Conservation (phyloP, 495 filamentous ascomycete genomes). For the Annulohypoxylon moriforme region DNA sequence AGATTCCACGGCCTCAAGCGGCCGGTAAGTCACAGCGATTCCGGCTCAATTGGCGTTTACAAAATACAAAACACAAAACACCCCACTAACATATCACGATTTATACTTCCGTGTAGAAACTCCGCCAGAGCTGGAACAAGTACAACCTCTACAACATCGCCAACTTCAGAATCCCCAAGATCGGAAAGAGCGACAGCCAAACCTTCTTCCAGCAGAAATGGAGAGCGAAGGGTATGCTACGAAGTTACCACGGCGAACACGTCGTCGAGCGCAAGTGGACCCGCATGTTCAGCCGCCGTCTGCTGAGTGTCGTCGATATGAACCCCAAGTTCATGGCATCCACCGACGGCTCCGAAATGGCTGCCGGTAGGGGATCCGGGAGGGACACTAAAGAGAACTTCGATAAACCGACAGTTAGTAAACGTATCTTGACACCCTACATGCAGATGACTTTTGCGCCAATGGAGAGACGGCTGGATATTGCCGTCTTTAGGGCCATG, state of each 20-base stretch:
- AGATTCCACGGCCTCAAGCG: slow-evolving; percentile 73
- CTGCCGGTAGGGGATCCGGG: slow-evolving; percentile 85
- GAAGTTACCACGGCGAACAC: slow-evolving; percentile 94
- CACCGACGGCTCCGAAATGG: slow-evolving; percentile 81
- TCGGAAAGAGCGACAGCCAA: slow-evolving; percentile 42
- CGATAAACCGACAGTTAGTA: no score
- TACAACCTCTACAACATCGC: slow-evolving; percentile 93
- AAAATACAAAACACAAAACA: neutral
- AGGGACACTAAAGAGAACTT: slow-evolving; percentile 56
- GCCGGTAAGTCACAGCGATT: slow-evolving; percentile 58
- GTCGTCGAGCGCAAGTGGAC: slow-evolving; percentile 90
- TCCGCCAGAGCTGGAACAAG: slow-evolving; percentile 97
- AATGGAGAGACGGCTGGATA: slow-evolving; percentile 88
- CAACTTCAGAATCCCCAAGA: slow-evolving; percentile 50
- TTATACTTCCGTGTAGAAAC: slow-evolving; percentile 63
- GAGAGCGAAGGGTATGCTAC: slow-evolving; percentile 81
- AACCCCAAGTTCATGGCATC: slow-evolving; percentile 76
- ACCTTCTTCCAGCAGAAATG: slow-evolving; percentile 99
- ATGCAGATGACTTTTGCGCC: slow-evolving; percentile 94
- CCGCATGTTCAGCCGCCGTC: slow-evolving; percentile 84
- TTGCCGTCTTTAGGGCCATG: slow-evolving; percentile 88
- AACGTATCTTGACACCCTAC: slow-evolving; percentile 70
- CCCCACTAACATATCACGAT: neutral
- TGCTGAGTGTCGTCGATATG: slow-evolving; percentile 88
- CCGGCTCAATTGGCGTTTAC: slow-evolving; percentile 2